Evolutionary conservation across 352 stramenopile genomes (phyloP), one percentile per base, ranked within the genome.

Genomic region (Phytophthora fragariae): DNA sequence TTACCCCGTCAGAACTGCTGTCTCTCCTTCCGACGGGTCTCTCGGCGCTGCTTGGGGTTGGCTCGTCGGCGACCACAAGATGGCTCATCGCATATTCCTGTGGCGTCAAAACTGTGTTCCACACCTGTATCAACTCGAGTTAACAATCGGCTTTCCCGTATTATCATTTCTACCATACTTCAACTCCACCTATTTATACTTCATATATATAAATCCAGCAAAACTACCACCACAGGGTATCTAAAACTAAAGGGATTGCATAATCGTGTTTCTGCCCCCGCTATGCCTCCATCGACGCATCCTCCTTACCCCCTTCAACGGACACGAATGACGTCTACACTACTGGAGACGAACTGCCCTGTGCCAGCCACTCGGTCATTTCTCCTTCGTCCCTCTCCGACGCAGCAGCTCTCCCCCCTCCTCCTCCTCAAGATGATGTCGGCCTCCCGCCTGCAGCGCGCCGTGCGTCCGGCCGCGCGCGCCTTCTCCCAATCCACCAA

Each of bases 31-130:
- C 19, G 62, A 17, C 54, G 33, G 33, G 63, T 68, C 55, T 68
- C 41, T 71, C 24, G 50, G 11, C 62, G 60, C 54, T 74, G 67
- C 67, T 73, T 69, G 59, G 60, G 58, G 59, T 65, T 69, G 33
- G 21, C 57, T 55, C 35, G 65, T 31, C 56, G 57, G 29, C 54
- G 56, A 37, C 66, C 65, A 72, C 65, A 39, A 62, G 68, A 63
- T 75, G 68, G 68, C 68, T 71, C 68, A 71, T 49, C 67, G 68
- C 68, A 75, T 70, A 67, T 75, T 75, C 68, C 50, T 71, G 41
- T 75, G 68, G 68, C 62, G 19, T 47, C 59, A 44, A 72, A 57
- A 35, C 17, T 5, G 9, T 12, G 35, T 41, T 41, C 1, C 35
- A 41, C 35, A 41, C 35, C 35, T 41, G 35, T 41, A 41, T 41